These are phyloP conservation scores for Coemansia sp. DNA, from an alignment of 192 early-diverging fungal species.

Conservation along the genomic window DNA sequence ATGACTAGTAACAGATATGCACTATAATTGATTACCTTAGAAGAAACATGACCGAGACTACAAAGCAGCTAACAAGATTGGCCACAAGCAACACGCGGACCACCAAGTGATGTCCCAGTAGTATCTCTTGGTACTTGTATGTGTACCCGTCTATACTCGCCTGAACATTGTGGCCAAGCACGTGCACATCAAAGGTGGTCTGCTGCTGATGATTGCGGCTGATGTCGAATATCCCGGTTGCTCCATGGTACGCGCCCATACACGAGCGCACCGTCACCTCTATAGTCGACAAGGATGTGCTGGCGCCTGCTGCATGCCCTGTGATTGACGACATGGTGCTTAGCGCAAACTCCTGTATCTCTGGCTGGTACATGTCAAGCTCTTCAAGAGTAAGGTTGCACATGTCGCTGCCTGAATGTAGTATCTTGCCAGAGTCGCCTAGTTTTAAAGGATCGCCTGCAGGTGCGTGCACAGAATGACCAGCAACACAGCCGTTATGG, in stretches of 20 bases:
- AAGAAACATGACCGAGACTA: slow-evolving; percentile 24
- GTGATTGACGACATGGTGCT: slow-evolving; percentile 13
- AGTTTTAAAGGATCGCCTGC: slow-evolving; percentile 12
- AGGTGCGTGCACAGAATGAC: slow-evolving; percentile 25
- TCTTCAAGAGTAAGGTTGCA: slow-evolving; percentile 28
- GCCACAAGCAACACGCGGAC: slow-evolving; percentile 50
- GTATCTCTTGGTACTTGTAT: slow-evolving; percentile 56
- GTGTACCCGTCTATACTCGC: slow-evolving; percentile 16
- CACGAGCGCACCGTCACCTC: slow-evolving; percentile 65
- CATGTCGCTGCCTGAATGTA: slow-evolving; percentile 16
- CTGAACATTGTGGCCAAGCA: slow-evolving; percentile 10
- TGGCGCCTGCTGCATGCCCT: neutral
- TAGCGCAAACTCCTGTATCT: slow-evolving; percentile 26
- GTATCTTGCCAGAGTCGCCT: slow-evolving; percentile 6
- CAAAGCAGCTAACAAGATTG: slow-evolving; percentile 23
- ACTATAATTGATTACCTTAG: neutral
- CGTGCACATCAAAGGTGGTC: neutral
- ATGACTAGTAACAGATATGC: neutral
- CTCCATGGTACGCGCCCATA: slow-evolving; percentile 64
- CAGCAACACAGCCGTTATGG: slow-evolving; percentile 61
- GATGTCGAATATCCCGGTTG: slow-evolving; percentile 64
- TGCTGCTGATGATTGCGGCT: neutral
- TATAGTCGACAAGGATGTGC: slow-evolving; percentile 25
- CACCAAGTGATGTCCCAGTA: slow-evolving; percentile 50
- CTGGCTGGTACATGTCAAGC: slow-evolving; percentile 26